These are phyloP conservation scores for Penicillium sp. DNA, from an alignment of 2,329 filamentous ascomycete species.

Conservation along the genomic window DNA sequence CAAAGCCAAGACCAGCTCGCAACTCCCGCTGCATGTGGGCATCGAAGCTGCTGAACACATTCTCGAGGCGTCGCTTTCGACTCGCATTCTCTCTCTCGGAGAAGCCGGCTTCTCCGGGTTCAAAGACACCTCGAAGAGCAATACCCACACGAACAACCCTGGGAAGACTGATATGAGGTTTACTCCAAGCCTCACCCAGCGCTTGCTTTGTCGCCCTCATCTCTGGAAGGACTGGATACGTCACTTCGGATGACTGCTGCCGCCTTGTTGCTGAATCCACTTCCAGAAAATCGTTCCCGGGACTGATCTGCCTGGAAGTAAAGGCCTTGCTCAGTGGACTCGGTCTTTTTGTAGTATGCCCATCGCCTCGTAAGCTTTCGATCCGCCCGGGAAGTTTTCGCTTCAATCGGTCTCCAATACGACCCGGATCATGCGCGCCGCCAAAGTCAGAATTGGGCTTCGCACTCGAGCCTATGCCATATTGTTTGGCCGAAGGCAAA, in stretches of 20 bases:
- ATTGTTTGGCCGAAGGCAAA: conserved; percentile 45
- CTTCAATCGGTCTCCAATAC: conserved; percentile 20
- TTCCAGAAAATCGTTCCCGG: background rate
- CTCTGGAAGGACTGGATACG: conserved; percentile 13
- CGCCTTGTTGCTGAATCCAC: background rate
- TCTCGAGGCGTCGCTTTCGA: conserved; percentile 27
- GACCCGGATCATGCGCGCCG: conserved; percentile 25
- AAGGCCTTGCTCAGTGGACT: conserved; percentile 7
- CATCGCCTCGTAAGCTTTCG: conserved; percentile 12
- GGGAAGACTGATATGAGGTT: background rate
- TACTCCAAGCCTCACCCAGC: background rate
- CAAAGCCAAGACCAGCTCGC: conserved; percentile 33
- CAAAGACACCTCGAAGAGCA: conserved; percentile 32
- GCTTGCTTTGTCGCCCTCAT: conserved; percentile 6
- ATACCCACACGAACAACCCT: conserved; percentile 33
- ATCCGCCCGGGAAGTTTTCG: conserved; percentile 22
- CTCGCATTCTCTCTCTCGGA: conserved; percentile 4
- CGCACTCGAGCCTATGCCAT: conserved; percentile 31
- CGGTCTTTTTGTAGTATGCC: conserved; percentile 10
- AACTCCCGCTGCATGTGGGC: conserved; percentile 36
- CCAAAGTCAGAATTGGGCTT: conserved; percentile 21
- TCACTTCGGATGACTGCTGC: conserved; percentile 2
- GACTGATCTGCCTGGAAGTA: background rate
- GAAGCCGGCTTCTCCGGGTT: conserved; percentile 12
- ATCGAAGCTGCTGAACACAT: conserved; percentile 34